These are phyloP conservation scores for Medicago arabica DNA, from an alignment of 306 rosid genomes.

Conservation along the genomic window DNA sequence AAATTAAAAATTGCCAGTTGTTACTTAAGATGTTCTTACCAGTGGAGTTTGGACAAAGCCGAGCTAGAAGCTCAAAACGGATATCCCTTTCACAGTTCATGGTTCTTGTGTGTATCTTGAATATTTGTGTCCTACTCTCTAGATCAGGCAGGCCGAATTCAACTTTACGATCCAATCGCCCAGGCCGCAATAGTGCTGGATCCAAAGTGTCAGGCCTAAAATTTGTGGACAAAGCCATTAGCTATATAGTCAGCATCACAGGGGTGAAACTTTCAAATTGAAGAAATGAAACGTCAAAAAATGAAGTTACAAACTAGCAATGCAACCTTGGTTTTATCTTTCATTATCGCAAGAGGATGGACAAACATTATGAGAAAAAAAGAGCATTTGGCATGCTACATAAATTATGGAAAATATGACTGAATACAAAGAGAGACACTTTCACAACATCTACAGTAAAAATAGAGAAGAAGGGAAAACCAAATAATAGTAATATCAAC, in stretches of 20 bases:
- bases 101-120: slow-evolving; percentile 96
- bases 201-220: slow-evolving; percentile 96
- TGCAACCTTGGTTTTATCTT: neutral
- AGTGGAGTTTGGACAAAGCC: slow-evolving; percentile 98
- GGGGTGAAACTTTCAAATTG: no score
- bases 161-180: slow-evolving; percentile 95
- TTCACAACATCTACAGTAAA: neutral
- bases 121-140: slow-evolving; percentile 97
- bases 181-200: slow-evolving; percentile 95
- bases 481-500: slow-evolving; percentile 29
- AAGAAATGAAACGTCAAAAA: no score
- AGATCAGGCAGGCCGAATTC: slow-evolving; percentile 99
- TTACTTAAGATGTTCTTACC: slow-evolving; percentile 59
- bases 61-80: slow-evolving; percentile 90
- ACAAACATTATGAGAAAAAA: no score
- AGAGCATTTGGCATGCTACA: no score
- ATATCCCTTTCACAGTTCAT: slow-evolving; percentile 98
- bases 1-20: slow-evolving; percentile 9
- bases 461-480: neutral
- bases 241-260: neutral
- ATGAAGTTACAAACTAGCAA: neutral
- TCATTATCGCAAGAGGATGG: neutral
- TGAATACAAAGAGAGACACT: neutral
- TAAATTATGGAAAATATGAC: neutral
- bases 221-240: slow-evolving; percentile 21